Percentiles rank a stretch among this genome's conserved stretches.
Evolutionary conservation across 176 grass and related monocot species (phyloP).

Genomic region (Tillandsia leiboldiana): DNA sequence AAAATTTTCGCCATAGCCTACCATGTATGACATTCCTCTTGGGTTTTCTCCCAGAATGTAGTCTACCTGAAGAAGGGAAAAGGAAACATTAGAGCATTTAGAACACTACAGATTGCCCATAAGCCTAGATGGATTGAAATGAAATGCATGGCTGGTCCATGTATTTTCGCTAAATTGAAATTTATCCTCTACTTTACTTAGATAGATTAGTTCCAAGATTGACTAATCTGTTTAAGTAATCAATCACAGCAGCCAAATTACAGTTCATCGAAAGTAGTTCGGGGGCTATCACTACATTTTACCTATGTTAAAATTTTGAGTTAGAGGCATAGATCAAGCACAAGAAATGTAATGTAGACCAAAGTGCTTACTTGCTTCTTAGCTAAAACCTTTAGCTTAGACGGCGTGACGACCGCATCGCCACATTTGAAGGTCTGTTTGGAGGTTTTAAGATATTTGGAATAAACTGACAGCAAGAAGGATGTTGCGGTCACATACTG

Average conservation of each 20-base stretch:
- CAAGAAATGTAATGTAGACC: too few species aligned
- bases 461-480: constrained; percentile 24
- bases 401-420: constrained; percentile 1
- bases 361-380: constrained; percentile 18
- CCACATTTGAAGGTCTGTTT: constrained; percentile 15
- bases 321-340: too few species aligned
- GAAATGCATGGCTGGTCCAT: too few species aligned
- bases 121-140: too few species aligned
- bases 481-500: constrained; percentile 35
- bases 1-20: constrained; percentile 2
- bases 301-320: background rate
- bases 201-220: too few species aligned
- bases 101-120: too few species aligned
- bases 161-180: too few species aligned
- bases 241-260: too few species aligned
- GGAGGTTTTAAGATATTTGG: constrained; percentile 27
- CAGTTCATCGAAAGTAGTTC: too few species aligned
- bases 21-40: constrained; percentile 17
- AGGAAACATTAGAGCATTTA: background rate
- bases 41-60: constrained; percentile 22
- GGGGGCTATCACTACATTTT: too few species aligned
- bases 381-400: background rate
- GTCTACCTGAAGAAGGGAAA: constrained; percentile 1
- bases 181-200: too few species aligned
- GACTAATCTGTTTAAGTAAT: too few species aligned